These are phyloP conservation scores for Tothia fuscella DNA, from an alignment of 2,329 filamentous ascomycete genomes.

Conservation along the genomic window DNA sequence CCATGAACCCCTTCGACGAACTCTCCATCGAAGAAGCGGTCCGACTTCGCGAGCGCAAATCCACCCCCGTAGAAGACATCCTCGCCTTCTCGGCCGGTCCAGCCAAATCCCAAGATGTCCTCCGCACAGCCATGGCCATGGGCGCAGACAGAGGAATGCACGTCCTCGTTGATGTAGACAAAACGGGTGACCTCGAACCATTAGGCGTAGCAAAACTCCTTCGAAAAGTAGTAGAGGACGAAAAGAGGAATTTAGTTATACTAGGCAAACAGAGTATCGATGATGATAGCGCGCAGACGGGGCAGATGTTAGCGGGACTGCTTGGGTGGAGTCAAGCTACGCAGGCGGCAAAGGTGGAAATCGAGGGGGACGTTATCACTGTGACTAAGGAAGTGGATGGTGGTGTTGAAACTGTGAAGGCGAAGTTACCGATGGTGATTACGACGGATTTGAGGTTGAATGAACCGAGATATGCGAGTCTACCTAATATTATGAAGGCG, in stretches of 20 bases:
- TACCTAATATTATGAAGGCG: conserved; percentile 99
- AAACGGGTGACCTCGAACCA: conserved; percentile 61
- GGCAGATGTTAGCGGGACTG: conserved; percentile 92
- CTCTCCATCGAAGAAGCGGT: conserved; percentile 95
- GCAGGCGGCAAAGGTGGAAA: conserved; percentile 74
- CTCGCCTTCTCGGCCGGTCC: conserved; percentile 81
- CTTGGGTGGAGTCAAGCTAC: conserved; percentile 91
- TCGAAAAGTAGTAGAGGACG: conserved; percentile 62
- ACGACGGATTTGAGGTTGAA: conserved; percentile 93
- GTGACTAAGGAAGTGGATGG: conserved; percentile 93
- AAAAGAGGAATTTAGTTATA: conserved; percentile 84
- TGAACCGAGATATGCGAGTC: conserved; percentile 83
- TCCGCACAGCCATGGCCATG: conserved; percentile 98
- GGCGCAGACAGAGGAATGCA: conserved; percentile 87
- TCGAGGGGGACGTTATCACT: conserved; percentile 58
- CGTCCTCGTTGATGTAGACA: conserved; percentile 41
- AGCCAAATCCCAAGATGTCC: conserved; percentile 72
- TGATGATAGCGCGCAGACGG: conserved; percentile 89
- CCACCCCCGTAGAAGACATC: conserved; percentile 65
- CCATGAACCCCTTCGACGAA: conserved; percentile 98
- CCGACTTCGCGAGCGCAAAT: conserved; percentile 74
- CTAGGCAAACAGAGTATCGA: conserved; percentile 98
- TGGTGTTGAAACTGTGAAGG: conserved; percentile 77
- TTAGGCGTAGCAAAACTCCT: conserved; percentile 86
- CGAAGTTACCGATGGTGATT: conserved; percentile 81